Base-by-base conservation (phyloP, 768 basidiomycete species). In the Lyophyllum shimeji region DNA sequence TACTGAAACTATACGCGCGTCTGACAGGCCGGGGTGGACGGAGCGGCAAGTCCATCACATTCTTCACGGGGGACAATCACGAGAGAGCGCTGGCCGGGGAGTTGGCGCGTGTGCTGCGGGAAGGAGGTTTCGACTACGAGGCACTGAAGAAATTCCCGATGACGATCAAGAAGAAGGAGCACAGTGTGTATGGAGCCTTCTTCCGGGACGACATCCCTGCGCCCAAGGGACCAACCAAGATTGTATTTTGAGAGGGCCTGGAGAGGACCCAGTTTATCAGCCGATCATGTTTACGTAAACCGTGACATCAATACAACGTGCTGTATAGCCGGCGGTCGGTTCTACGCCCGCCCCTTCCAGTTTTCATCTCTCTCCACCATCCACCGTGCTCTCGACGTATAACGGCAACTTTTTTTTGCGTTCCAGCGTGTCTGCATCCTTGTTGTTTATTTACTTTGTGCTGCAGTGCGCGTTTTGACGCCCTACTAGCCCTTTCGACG, bases 121-220 rank as follows among this genome's bases (percentile, higher is more conserved):
- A 98, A 69, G 88, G 89, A 44, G 92, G 89, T 27, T 92, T 90
- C 60, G 83, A 89, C 54, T 82, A 86, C 46, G 84, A 89, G 61
- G 86, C 73, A 5, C 76, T 97, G 72, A 84, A 86, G 56, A 86
- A 87, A 65, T 98, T 97, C 78, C 93, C 94, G 49, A 93, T 95
- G 82, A 92, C 95, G 56, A 93, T 98, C 75, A 97, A 96, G 79
- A 98, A 98, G 81, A 93, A 86, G 80, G 84, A 88, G 63, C 95
- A 98, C 65, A 76, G 91, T 18, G 88, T 83, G 40, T 98, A 97
- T 63, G 95, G 95, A 4, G 90, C 89, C 5, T 93, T 93, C 72
- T 93, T 81, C 71, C 71, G 87, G 53, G 85, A 90, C 61, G 85
- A 86, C 60, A 84, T 85, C 27, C 76, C 81, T 9, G 72, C 78